Percentiles rank a stretch among this genome's conserved stretches.
These are phyloP conservation scores for Cercophora samala DNA, from an alignment of 495 filamentous ascomycete species.

Conservation along the genomic window DNA sequence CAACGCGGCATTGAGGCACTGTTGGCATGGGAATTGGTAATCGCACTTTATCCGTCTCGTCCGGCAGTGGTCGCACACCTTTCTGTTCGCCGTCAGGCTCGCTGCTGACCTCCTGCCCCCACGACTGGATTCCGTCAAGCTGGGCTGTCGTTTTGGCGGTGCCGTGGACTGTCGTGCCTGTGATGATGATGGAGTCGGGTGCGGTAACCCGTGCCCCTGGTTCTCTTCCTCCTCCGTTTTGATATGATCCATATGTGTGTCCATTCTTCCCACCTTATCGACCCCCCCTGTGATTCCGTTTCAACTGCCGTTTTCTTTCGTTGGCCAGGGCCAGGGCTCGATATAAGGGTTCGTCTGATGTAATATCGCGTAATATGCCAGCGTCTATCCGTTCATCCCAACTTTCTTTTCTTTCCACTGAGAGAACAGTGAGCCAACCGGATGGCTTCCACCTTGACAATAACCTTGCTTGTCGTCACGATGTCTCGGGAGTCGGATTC, in stretches of 20 bases:
- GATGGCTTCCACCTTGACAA: neutral
- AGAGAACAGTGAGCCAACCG: neutral
- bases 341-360: neutral
- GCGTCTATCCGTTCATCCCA: neutral
- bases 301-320: neutral
- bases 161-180: neutral
- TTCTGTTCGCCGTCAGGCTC: slow-evolving; percentile 20
- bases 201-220: slow-evolving; percentile 14
- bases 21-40: slow-evolving; percentile 34
- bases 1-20: slow-evolving; percentile 31
- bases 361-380: neutral
- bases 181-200: neutral
- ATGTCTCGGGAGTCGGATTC: neutral
- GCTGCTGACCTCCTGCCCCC: slow-evolving; percentile 2
- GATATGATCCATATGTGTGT: slow-evolving; percentile 7
- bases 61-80: slow-evolving; percentile 37
- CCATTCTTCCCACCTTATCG: neutral
- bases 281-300: neutral
- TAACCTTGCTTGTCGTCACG: neutral
- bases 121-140: neutral
- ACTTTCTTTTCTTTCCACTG: neutral
- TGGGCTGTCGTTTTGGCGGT: neutral
- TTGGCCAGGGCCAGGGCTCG: neutral
- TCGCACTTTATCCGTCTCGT: slow-evolving; percentile 35
- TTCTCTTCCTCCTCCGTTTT: slow-evolving; percentile 8